Evolutionary conservation across 2,329 filamentous ascomycete genomes (phyloP), one percentile per base, ranked within the genome.

Genomic region (Aureobasidium lini): DNA sequence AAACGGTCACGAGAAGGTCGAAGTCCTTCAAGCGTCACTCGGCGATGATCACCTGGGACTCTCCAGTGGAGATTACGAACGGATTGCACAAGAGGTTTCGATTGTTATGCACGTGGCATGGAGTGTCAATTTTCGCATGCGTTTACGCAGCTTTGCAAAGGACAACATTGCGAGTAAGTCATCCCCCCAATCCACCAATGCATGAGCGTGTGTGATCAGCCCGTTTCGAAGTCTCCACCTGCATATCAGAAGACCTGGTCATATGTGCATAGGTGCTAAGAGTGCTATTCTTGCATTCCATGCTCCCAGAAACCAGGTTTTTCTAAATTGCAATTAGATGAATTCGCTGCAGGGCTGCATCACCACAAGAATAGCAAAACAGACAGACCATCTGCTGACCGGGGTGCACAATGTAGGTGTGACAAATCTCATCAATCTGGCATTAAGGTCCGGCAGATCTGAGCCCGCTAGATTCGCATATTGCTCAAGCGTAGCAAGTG

Each of bases 61-160:
- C 1, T 65, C 71, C 3, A 60, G 67, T 1, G 65, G 71, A 0
- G 66, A 71, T 6, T 81, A 81, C 65, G 60, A 69, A 2, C 61
- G 68, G 2, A 66, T 85, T 1, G 71, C 73, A 0, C 62, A 63
- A 3, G 71, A 78, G 59, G 70, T 76, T 1, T 81, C 79, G 1
- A 68, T 77, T 2, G 74, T 89, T 16, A 78, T 88, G 58, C 84
- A 87, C 67, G 76, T 84, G 7, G 84, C 84, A 18, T 87, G 84
- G 84, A 76, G 80, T 1, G 84, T 87, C 16, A 86, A 87, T 69
- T 87, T 87, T 72, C 79, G 78, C 29, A 73, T 84, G 57, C 76
- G 78, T 4, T 72, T 87, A 1, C 71, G 70, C 40, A 81, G 78
- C 61, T 87, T 86, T 64, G 76, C 77, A 49, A 74, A 75, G 40